These are phyloP conservation scores for Domatiomyces globalis DNA, from an alignment of 2,329 filamentous ascomycete species.

Conservation along the genomic window DNA sequence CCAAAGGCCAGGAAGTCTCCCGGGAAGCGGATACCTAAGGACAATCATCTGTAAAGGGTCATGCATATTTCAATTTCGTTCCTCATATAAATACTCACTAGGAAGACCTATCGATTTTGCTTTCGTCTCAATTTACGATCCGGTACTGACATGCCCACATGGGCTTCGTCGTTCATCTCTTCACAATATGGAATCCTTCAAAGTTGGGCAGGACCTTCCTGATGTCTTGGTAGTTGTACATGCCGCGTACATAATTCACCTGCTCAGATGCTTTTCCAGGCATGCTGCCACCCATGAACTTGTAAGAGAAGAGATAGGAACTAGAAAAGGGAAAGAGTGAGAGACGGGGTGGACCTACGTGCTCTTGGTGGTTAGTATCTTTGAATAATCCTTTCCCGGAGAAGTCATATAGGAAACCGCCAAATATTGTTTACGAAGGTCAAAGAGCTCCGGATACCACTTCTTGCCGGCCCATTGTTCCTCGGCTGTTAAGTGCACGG, in stretches of 20 bases:
- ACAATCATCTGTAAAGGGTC: no score
- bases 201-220: constrained; percentile 11
- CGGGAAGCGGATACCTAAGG: no score
- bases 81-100: no score
- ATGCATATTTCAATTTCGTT: no score
- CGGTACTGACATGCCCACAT: not conserved
- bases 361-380: constrained; percentile 21
- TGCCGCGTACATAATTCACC: constrained; percentile 30
- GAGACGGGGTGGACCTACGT: constrained; percentile 32
- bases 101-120: no score
- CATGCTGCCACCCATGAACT: constrained; percentile 43
- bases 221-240: constrained; percentile 16
- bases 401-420: constrained; percentile 43
- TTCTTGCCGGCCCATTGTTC: constrained; percentile 36
- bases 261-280: constrained; percentile 41
- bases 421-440: constrained; percentile 23
- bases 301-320: not conserved
- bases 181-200: constrained; percentile 15
- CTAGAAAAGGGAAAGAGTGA: not conserved
- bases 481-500: constrained; percentile 33
- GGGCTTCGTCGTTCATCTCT: constrained; percentile 1
- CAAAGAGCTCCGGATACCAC: constrained; percentile 11
- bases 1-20: no score
- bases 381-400: constrained; percentile 41
- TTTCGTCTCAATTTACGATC: no score